Conservation (phyloP, 129 eudicot genomes). For the Oenanthe sinensis region DNA sequence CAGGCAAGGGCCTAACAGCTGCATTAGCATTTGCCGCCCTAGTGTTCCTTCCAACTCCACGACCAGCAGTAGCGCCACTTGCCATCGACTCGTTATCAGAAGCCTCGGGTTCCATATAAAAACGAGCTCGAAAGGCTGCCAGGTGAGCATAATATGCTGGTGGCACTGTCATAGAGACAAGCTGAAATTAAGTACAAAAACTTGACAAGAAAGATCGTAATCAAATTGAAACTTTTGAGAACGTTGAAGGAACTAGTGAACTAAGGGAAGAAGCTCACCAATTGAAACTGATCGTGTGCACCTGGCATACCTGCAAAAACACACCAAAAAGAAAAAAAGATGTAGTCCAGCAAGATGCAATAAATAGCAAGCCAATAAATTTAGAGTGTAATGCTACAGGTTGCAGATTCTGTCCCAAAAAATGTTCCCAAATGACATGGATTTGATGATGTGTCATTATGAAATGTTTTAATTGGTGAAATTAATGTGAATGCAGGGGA, state of each 20-base stretch:
- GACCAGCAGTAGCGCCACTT: conserved; percentile 45
- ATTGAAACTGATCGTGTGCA: conserved; percentile 95
- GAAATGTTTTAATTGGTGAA: too few species aligned
- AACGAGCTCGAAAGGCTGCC: conserved; percentile 84
- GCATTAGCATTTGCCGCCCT: conserved; percentile 56
- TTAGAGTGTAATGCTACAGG: too few species aligned
- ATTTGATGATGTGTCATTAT: too few species aligned
- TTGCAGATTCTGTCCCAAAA: too few species aligned
- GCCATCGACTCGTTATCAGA: conserved; percentile 81
- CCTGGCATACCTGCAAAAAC: conserved; percentile 58
- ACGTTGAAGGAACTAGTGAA: neutral
- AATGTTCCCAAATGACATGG: too few species aligned
- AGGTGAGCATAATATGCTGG: conserved; percentile 93
- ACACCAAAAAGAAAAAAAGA: neutral
- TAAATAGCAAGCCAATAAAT: neutral
- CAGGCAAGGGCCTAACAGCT: conserved; percentile 78
- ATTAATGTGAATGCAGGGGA: too few species aligned
- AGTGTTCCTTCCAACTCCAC: conserved; percentile 56
- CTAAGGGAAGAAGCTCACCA: conserved; percentile 31
- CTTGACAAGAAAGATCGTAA: neutral
- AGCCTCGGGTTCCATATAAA: conserved; percentile 83
- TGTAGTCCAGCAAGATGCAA: neutral
- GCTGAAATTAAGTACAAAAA: neutral
- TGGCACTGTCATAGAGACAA: conserved; percentile 41
- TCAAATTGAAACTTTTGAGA: neutral